Percentiles rank a stretch among this genome's conserved stretches.
Evolutionary conservation across 257 asterid genomes (phyloP).

Genomic region (Solanum lycopersicoides): DNA sequence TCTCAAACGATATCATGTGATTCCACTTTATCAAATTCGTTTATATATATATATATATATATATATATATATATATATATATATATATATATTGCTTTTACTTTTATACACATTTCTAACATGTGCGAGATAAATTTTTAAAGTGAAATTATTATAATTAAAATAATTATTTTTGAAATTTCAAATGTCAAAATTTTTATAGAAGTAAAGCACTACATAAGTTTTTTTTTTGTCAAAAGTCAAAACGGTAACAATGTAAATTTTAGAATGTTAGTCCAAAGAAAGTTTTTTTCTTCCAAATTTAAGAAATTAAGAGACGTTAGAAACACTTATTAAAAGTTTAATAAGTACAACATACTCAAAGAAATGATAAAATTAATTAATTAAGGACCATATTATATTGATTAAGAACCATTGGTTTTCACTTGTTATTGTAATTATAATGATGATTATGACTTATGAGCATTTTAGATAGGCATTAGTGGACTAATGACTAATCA

Average conservation of each 20-base stretch:
- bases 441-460: neutral
- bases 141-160: no score
- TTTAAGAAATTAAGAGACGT: neutral
- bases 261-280: neutral
- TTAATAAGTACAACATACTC: neutral
- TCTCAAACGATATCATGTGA: neutral
- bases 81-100: no score
- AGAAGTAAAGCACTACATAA: no score
- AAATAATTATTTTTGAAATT: no score
- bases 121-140: no score
- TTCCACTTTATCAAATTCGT: neutral
- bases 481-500: neutral
- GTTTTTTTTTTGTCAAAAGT: no score
- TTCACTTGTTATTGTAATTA: neutral
- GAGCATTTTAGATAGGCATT: neutral
- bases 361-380: neutral
- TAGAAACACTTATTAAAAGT: neutral
- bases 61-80: no score
- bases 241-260: neutral
- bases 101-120: no score
- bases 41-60: no score
- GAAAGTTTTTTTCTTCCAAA: neutral
- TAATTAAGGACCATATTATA: neutral
- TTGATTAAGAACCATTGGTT: neutral
- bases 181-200: no score